Conservation (phyloP, 768 basidiomycete genomes). For the Trametes elegans region DNA sequence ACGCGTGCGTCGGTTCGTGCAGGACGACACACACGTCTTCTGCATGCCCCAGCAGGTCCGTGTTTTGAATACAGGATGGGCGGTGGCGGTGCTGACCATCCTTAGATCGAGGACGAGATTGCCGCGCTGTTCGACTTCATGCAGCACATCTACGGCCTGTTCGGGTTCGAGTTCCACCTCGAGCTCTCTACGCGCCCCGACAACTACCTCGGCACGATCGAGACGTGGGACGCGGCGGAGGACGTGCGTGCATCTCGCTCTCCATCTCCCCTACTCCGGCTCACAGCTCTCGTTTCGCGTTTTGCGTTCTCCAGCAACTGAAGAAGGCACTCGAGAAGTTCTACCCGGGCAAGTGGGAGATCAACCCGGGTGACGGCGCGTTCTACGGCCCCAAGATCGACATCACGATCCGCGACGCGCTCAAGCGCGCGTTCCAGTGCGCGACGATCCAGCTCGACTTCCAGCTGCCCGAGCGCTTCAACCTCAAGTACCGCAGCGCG, state of each 20-base stretch:
- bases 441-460: constrained; percentile 99
- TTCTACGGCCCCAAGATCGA: constrained; percentile 99
- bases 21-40: constrained; percentile 99
- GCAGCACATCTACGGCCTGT: constrained; percentile 88
- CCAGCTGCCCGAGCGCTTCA: constrained; percentile 95
- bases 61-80: neutral
- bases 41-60: constrained; percentile 88
- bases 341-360: constrained; percentile 85
- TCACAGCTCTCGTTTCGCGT: neutral
- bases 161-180: constrained; percentile 92
- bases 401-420: constrained; percentile 91
- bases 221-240: constrained; percentile 91
- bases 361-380: constrained; percentile 96
- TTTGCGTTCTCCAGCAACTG: constrained; percentile 59
- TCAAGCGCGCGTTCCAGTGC: constrained; percentile 93
- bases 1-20: constrained; percentile 90
- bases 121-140: constrained; percentile 90
- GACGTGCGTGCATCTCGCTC: constrained; percentile 41
- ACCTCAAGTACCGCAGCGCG: constrained; percentile 84
- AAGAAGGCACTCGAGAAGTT: constrained; percentile 78
- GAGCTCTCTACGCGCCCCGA: constrained; percentile 96
- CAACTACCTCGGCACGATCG: constrained; percentile 85
- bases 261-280: neutral
- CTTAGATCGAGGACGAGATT: constrained; percentile 85
- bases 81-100: neutral